Conservation (phyloP, 129 eudicot species). For the Chrysanthemum makinoi region DNA sequence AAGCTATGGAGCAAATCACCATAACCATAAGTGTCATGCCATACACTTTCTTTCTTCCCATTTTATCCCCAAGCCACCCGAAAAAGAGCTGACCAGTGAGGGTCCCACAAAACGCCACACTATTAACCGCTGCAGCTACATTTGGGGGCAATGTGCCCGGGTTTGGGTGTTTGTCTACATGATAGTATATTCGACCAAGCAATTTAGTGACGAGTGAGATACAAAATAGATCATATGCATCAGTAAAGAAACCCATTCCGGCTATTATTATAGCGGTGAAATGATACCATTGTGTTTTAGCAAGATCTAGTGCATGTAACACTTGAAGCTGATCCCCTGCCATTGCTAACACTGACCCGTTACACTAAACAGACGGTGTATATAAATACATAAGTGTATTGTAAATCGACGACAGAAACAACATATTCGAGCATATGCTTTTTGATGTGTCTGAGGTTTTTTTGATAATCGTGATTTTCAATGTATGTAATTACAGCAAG, state of each 20-base stretch:
- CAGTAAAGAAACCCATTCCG: constrained; percentile 84
- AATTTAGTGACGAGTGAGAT: constrained; percentile 68
- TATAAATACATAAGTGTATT: not conserved
- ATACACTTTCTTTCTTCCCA: constrained; percentile 67
- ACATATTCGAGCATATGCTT: constrained; percentile 26
- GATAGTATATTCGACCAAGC: constrained; percentile 72
- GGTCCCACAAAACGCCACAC: constrained; percentile 74
- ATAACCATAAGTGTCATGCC: constrained; percentile 51
- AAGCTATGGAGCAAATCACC: constrained; percentile 36
- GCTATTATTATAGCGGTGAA: constrained; percentile 77
- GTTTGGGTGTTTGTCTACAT: constrained; percentile 22
- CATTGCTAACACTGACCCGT: constrained; percentile 19
- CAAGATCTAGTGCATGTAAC: constrained; percentile 67
- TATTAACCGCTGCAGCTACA: constrained; percentile 67
- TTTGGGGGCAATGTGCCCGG: constrained; percentile 61
- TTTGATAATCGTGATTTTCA: not conserved
- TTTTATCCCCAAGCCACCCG: constrained; percentile 72
- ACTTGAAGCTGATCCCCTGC: constrained; percentile 54
- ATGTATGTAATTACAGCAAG: not conserved
- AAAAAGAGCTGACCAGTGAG: constrained; percentile 68
- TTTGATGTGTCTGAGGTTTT: constrained; percentile 16
- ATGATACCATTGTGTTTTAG: constrained; percentile 80
- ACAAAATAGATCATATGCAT: constrained; percentile 77
- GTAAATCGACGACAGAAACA: constrained; percentile 20
- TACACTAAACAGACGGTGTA: not conserved